Evolutionary conservation across 495 filamentous ascomycete species (phyloP).

Genomic region (Amniculicola lignicola): DNA sequence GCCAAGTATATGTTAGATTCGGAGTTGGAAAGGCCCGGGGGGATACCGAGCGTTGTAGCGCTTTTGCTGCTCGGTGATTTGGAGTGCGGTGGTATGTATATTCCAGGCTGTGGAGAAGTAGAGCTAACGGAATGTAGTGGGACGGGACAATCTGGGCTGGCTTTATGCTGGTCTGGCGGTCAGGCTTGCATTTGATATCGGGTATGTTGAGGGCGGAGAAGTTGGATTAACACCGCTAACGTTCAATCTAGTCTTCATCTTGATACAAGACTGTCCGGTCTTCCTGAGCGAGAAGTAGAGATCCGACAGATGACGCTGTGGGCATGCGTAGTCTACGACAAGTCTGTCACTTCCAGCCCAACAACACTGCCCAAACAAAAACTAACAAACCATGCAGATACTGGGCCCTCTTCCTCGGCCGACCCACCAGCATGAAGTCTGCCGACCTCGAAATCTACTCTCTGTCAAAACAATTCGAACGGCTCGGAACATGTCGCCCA

Average conservation of each 20-base stretch:
- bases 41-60: conserved; percentile 50
- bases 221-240: no score
- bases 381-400: conserved; percentile 26
- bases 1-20: conserved; percentile 52
- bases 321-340: conserved; percentile 53
- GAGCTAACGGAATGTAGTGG: conserved; percentile 37
- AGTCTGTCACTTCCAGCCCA: conserved; percentile 23
- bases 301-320: conserved; percentile 49
- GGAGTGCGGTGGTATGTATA: conserved; percentile 41
- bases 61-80: conserved; percentile 52
- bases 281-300: conserved; percentile 45
- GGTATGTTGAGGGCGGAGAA: conserved; percentile 10
- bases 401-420: conserved; percentile 52
- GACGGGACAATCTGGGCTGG: conserved; percentile 52
- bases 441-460: conserved; percentile 49
- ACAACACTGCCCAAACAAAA: not conserved
- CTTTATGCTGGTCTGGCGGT: conserved; percentile 52
- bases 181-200: conserved; percentile 51
- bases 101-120: not conserved
- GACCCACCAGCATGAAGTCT: conserved; percentile 52
- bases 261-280: conserved; percentile 37
- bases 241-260: conserved; percentile 45
- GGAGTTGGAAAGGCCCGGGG: conserved; percentile 51
- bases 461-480: conserved; percentile 43
- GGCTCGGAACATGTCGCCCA: conserved; percentile 36